Evolutionary conservation across 306 rosid species (phyloP).

Genomic region (Pueraria montana): DNA sequence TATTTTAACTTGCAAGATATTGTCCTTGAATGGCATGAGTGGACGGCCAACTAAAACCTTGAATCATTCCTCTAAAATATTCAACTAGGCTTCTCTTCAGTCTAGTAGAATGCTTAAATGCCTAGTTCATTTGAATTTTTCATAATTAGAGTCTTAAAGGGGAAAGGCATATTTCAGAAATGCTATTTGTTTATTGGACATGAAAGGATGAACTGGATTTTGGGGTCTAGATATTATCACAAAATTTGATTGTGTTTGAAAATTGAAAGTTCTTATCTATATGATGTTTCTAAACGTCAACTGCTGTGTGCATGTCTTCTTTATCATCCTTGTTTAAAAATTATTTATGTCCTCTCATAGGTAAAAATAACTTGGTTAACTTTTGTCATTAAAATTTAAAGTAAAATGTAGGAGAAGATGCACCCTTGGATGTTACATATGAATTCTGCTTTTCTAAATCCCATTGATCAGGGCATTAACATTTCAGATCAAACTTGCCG

Average conservation of each 20-base stretch:
- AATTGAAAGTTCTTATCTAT: slow-evolving; percentile 33
- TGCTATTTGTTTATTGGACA: slow-evolving; percentile 3
- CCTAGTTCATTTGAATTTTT: slow-evolving; percentile 7
- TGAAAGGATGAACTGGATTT: slow-evolving; percentile 32
- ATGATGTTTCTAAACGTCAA: slow-evolving; percentile 2
- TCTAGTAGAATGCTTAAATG: slow-evolving; percentile 25
- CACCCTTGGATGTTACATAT: slow-evolving; percentile 8
- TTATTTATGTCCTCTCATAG: slow-evolving; percentile 18
- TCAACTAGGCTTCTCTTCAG: slow-evolving; percentile 35
- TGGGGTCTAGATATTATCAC: slow-evolving; percentile 19
- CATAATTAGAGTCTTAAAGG: not conserved
- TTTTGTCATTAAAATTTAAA: slow-evolving; percentile 12
- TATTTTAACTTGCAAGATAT: slow-evolving; percentile 38
- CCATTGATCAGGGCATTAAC: slow-evolving; percentile 21
- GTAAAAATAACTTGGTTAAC: slow-evolving; percentile 21
- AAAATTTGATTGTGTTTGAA: not conserved
- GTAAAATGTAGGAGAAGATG: slow-evolving; percentile 23
- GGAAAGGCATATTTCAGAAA: not conserved
- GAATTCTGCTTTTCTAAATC: slow-evolving; percentile 35
- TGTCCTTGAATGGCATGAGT: slow-evolving; percentile 34
- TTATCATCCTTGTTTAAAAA: slow-evolving; percentile 35
- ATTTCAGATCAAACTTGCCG: slow-evolving; percentile 39
- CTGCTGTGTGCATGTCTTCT: slow-evolving; percentile 17
- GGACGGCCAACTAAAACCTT: slow-evolving; percentile 19
- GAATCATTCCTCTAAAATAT: slow-evolving; percentile 20